Evolutionary conservation across 2,329 filamentous ascomycete species (phyloP), one percentile per base, ranked within the genome.

Genomic region (Aspergillus ustus): DNA sequence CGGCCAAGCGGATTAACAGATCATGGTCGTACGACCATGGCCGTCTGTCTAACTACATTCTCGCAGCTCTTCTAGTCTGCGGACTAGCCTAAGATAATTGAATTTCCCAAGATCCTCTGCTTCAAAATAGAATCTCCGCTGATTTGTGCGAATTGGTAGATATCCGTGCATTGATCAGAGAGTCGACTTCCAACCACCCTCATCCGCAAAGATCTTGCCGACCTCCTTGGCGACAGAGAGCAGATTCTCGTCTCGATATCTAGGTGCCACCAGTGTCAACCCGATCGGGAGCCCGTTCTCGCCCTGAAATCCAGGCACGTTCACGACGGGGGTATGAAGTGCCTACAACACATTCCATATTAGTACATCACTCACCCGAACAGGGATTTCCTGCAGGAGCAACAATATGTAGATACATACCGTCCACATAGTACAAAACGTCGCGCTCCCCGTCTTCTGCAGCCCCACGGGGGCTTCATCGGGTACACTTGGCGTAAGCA

Each of bases 241-340:
- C 17, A 61, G n/a, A 28, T 62, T 60, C 40, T 50, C 25, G 57
- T 85, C 82, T 4, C 69, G 64, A 63, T 81, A 85, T 22, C 83
- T 72, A 1, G 80, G 75, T 0, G 77, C 78, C 0, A 86, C 81
- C 1, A 86, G 68, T 0, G 83, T 85, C 20, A 87, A 66, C 0
- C 88, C 88, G 43, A 90, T 80, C 0, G 88, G 88, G 79, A 90
- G 73, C 0, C 79, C 81, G 61, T 84, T 79, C 31, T 78, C 77
- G 0, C 88, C 87, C 37, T 78, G 73, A 65, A 90, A 89, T 0
- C 87, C 87, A 0, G 87, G 87, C 0, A 90, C 72, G 62, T 90
- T 89, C n/a, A 89, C 73, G 0, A 87, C 85, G 0, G 88, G 88
- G 1, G 81, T 83, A 63, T 90, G 87, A 15, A 90, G 73, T 7